Percentiles rank a stretch among this genome's conserved stretches.
Conservation (phyloP, 2,329 filamentous ascomycete genomes). For the Bipolaris victoriae region DNA sequence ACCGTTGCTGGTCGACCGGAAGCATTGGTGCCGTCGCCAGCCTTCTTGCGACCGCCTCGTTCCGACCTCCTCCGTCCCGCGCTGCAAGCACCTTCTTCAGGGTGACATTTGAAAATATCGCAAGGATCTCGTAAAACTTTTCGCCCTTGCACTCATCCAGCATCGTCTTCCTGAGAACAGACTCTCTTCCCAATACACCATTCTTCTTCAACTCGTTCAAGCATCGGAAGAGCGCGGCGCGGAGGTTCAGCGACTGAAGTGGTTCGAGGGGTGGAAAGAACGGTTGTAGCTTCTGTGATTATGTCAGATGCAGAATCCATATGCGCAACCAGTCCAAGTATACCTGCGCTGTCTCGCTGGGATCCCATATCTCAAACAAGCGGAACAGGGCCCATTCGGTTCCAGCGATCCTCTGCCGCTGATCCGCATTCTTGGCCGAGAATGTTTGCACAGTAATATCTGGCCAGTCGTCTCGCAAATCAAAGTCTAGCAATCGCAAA, state of each 20-base stretch:
- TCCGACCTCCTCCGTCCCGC: conserved; percentile 52
- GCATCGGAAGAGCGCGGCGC: conserved; percentile 78
- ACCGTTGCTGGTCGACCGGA: conserved; percentile 41
- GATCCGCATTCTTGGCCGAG: conserved; percentile 70
- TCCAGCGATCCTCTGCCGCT: conserved; percentile 80
- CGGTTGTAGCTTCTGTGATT: conserved; percentile 75
- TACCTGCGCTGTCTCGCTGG: conserved; percentile 75
- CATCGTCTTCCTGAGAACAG: conserved; percentile 88
- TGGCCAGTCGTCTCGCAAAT: conserved; percentile 80
- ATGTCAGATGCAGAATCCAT: conserved; percentile 4
- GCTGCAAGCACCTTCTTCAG: conserved; percentile 69
- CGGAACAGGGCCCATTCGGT: conserved; percentile 93
- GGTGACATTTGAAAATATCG: conserved; percentile 82
- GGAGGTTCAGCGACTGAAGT: conserved; percentile 87
- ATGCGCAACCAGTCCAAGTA: not conserved
- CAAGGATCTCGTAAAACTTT: conserved; percentile 83
- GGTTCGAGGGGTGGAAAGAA: conserved; percentile 92
- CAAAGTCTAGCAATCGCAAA: conserved; percentile 80
- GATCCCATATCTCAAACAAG: conserved; percentile 84
- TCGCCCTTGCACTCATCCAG: conserved; percentile 95
- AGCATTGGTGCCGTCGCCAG: conserved; percentile 53
- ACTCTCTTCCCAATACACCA: conserved; percentile 79
- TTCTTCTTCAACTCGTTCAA: conserved; percentile 88
- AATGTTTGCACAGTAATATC: conserved; percentile 74
- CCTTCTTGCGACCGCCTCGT: conserved; percentile 56